Evolutionary conservation across 2,329 filamentous ascomycete genomes (phyloP).

Genomic region (Neophaeococcomyces mojaviensis): DNA sequence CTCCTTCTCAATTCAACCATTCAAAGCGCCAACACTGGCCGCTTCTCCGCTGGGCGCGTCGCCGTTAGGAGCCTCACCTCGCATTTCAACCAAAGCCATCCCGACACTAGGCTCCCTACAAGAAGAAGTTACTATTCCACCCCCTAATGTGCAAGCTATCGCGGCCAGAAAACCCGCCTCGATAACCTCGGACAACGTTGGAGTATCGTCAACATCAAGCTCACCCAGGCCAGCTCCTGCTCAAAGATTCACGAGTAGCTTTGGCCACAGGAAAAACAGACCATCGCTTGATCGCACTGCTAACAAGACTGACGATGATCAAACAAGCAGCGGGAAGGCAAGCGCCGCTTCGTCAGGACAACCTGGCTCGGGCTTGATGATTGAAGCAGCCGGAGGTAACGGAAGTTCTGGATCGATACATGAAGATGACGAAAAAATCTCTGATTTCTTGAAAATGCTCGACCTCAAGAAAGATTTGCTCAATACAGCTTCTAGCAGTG

Average conservation of each 20-base stretch:
- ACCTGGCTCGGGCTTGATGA: slow-evolving; percentile 71
- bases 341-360: slow-evolving; percentile 48
- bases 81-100: slow-evolving; percentile 38
- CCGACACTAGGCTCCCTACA: slow-evolving; percentile 31
- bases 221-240: slow-evolving; percentile 73
- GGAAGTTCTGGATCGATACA: slow-evolving; percentile 57
- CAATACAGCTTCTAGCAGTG: slow-evolving; percentile 48
- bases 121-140: slow-evolving; percentile 34
- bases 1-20: slow-evolving; percentile 87
- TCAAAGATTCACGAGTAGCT: slow-evolving; percentile 89
- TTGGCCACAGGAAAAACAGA: slow-evolving; percentile 73
- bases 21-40: slow-evolving; percentile 92
- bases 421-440: slow-evolving; percentile 88
- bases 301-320: slow-evolving; percentile 41
- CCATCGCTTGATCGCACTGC: slow-evolving; percentile 69
- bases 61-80: slow-evolving; percentile 45
- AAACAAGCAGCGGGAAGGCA: slow-evolving; percentile 50
- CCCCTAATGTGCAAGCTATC: slow-evolving; percentile 24
- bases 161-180: slow-evolving; percentile 37
- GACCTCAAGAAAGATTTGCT: slow-evolving; percentile 85
- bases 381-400: slow-evolving; percentile 53
- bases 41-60: slow-evolving; percentile 64
- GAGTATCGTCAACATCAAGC: slow-evolving; percentile 60
- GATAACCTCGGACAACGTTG: slow-evolving; percentile 51
- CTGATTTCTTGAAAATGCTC: slow-evolving; percentile 81